Evolutionary conservation across 495 filamentous ascomycete species (phyloP).

Genomic region (Rusavskia elegans): DNA sequence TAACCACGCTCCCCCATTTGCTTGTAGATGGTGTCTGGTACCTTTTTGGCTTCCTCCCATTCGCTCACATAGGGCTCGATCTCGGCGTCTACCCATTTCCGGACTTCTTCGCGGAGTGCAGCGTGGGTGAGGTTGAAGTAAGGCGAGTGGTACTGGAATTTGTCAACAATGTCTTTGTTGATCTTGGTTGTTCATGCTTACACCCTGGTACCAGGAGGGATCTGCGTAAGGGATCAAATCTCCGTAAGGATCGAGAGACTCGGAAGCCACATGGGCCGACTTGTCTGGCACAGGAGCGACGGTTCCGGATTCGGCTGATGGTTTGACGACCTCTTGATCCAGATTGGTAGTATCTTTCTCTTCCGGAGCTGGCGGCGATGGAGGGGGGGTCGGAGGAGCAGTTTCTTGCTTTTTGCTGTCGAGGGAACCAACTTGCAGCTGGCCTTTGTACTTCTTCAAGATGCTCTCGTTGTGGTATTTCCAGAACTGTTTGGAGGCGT

Average conservation of each 20-base stretch:
- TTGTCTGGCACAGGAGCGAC: constrained; percentile 28
- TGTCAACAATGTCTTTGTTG: constrained; percentile 4
- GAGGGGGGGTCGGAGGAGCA: constrained; percentile 34
- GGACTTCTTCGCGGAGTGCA: constrained; percentile 74
- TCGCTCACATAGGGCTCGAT: constrained; percentile 87
- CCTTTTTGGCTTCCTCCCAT: constrained; percentile 89
- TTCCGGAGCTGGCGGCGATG: constrained; percentile 34
- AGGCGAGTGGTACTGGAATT: constrained; percentile 69
- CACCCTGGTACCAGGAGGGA: constrained; percentile 90
- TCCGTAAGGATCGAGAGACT: constrained; percentile 71
- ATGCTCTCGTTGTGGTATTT: constrained; percentile 96
- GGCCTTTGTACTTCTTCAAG: constrained; percentile 83
- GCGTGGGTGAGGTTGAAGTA: constrained; percentile 92
- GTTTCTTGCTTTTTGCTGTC: constrained; percentile 61
- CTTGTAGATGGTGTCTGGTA: constrained; percentile 80
- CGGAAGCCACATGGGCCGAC: constrained; percentile 34
- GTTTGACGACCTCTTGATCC: constrained; percentile 23
- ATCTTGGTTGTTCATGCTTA: constrained; percentile 29
- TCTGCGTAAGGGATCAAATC: constrained; percentile 82
- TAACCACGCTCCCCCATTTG: constrained; percentile 89
- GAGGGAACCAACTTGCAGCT: constrained; percentile 80
- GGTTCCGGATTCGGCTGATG: constrained; percentile 27
- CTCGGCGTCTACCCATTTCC: constrained; percentile 78
- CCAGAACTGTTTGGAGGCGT: constrained; percentile 98
- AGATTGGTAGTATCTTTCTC: constrained; percentile 35